Conservation (phyloP, 2,329 filamentous ascomycete genomes). For the Diaporthe vaccinii region DNA sequence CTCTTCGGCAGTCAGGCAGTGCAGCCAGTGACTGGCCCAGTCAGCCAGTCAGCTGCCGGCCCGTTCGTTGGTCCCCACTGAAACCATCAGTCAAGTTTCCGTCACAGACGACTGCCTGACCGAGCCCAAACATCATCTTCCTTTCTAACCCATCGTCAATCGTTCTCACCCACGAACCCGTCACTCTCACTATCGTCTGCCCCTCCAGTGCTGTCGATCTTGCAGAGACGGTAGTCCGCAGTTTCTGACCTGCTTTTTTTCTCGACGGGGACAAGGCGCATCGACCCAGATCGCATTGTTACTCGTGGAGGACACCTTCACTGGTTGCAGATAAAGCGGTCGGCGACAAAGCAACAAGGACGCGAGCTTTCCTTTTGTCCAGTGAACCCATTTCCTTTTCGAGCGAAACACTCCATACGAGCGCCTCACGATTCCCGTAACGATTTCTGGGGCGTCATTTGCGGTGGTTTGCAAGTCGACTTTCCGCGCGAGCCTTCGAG, state of each 20-base stretch:
- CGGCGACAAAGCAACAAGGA: constrained; percentile 41
- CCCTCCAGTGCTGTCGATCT: constrained; percentile 10
- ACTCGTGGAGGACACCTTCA: constrained; percentile 40
- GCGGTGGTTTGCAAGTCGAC: neutral
- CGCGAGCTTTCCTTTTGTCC: constrained; percentile 14
- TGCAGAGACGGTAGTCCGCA: constrained; percentile 35
- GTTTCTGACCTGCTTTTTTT: constrained; percentile 39
- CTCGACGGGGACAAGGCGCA: constrained; percentile 38
- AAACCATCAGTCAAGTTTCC: neutral
- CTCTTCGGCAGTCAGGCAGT: neutral
- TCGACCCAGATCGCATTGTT: constrained; percentile 35
- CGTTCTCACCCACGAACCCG: constrained; percentile 34
- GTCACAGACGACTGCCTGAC: neutral
- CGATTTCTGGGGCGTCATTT: neutral
- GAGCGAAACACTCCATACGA: neutral
- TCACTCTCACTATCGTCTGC: constrained; percentile 29
- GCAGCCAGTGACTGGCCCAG: neutral
- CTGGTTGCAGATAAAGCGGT: constrained; percentile 39
- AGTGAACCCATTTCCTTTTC: neutral
- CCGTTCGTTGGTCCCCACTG: neutral
- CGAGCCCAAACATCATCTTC: constrained; percentile 13
- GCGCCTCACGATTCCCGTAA: neutral
- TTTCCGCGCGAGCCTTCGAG: neutral
- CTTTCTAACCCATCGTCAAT: constrained; percentile 33
- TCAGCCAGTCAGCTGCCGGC: neutral